Evolutionary conservation across 2,329 filamentous ascomycete species (phyloP), one percentile per base, ranked within the genome.

Genomic region (Sporothrix brunneoviolacea): DNA sequence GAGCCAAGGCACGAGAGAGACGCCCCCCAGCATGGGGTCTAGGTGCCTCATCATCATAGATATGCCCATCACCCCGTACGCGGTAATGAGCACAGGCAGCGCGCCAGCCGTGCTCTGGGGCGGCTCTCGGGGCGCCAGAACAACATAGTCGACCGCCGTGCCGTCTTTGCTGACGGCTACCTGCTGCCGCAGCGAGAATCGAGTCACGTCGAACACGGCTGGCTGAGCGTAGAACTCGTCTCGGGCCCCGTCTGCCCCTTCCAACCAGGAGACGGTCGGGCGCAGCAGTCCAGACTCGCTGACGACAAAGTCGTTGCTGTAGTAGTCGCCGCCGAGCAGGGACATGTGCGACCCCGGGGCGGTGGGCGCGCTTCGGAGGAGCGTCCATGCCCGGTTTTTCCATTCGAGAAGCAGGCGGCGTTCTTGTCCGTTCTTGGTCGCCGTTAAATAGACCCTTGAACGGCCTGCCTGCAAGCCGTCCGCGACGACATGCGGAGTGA

Each of bases 41-140:
- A 41, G 38, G 15, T 41, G 38, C 6, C 38, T 21, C 38, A 41
- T 41, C 38, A 41, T 41, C 38, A 41, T 41, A 15, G 38, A 41
- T 21, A 41, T 41, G 38, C 38, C 38, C 38, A 41, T 41, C 13
- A 41, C 38, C 13, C 38, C 38, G 22, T 41, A 41, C 21, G 38
- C 38, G 4, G 38, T 41, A 22, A 27, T 22, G 2, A 41, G 38
- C 3, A 19, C 19, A n/a, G 38, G 38, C 22, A 19, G 21, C 22
- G 21, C 12, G 2, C 22, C 22, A 6, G 22, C 21, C 4, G 4
- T n/a, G 13, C n/a, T n/a, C n/a, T n/a, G n/a, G n/a, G n/a, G n/a
- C n/a, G n/a, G n/a, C n/a, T 41, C 15, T 15, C 19, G 21, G 8
- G 38, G 38, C 12, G 38, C n/a, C 22, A 41, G 21, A 5, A 41